Base-by-base conservation (phyloP, 2,329 filamentous ascomycete species). In the Plenodomus tracheiphilus region DNA sequence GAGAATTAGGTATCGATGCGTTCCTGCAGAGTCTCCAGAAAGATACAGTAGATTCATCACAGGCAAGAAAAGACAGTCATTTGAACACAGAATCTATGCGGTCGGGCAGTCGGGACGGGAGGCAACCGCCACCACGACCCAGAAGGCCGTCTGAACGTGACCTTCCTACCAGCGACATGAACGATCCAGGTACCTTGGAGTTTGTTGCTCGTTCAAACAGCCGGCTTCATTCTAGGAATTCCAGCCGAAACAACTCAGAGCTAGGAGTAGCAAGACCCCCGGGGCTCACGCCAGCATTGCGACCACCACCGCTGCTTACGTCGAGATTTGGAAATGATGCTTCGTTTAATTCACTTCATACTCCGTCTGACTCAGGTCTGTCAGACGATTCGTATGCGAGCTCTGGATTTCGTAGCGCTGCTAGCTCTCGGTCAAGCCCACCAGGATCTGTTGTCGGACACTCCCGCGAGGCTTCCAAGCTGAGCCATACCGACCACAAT, bases 301-400 rank as follows among this genome's bases (percentile, higher is more conserved):
- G 60, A 41, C 66, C 65, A 41, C 62, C 62, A 22, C 53, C 64
- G 19, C 56, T 64, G 17, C 43, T 49, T 28, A 41, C 62, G 17
- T 53, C 53, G 7, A 59, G 39, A 13, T 65, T 58, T 18, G 57
- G 47, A 25, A 56, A 50, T 39, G 60, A 69, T 22, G 43, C 61
- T 17, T 61, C 68, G 4, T 25, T 53, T 47, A 70, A 66, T 30
- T 45, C 62, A 4, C 53, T 71, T 2, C 69, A 74, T 43, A 72
- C 70, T 16, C 70, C 72, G 28, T 73, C 69, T 7, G 70, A 74
- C 46, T 75, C 72, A 6, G 71, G 69, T 4, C 60, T 67, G n/a
- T 75, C 72, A 2, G 69, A 73, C 41, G 70, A 69, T 41, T 74
- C 72, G 2, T 65, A 64, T 15, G 60, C 64, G 5, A 71, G 65